phyloP scores from a whole-genome alignment of 345 rosid genomes.

The rapeseed (Brassica napus) region Da-Ae NC_063446.1:1808001-1808500 shows the following conservation, averaged over 20 bases:
- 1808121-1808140: background rate
- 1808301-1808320: background rate
- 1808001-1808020: background rate
- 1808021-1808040: no score
- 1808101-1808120: background rate
- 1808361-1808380: constrained; percentile 10
- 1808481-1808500: constrained; percentile 22
- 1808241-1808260: constrained; percentile 68
- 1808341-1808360: background rate
- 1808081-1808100: background rate
- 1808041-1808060: background rate
- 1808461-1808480: constrained; percentile 5
- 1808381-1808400: constrained; percentile 20
- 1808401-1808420: constrained; percentile 38
- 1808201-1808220: constrained; percentile 98
- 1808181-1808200: constrained; percentile 43
- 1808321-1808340: constrained; percentile 14
- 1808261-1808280: background rate
- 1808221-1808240: constrained; percentile 99
- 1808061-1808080: background rate
- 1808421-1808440: background rate
- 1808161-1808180: background rate
- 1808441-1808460: constrained; percentile 1
- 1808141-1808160: background rate
- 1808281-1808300: accelerated